Percentiles rank a stretch among this genome's conserved stretches.
Evolutionary conservation across 1,284 basidiomycete genomes (phyloP).

Genomic region (Mrakiaceae sp.): DNA sequence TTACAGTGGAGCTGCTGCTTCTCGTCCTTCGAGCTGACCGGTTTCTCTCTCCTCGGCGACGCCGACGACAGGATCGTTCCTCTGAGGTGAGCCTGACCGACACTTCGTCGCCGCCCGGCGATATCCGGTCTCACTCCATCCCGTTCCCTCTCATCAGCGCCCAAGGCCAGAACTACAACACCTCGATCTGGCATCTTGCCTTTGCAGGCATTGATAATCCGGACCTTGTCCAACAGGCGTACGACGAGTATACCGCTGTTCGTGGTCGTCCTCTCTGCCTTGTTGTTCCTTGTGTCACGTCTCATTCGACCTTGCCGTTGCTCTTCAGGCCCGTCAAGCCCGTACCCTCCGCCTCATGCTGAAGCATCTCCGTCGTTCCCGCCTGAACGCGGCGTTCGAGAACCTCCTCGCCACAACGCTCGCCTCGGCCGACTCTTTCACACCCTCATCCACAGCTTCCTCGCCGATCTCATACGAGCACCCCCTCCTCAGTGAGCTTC

Average conservation of each 20-base stretch:
- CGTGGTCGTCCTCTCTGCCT: not conserved
- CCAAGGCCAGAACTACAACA: slow-evolving; percentile 11
- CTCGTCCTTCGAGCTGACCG: not conserved
- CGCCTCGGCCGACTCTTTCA: not conserved
- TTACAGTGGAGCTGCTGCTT: no score
- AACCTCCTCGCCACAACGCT: not conserved
- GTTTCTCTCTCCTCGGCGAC: not conserved
- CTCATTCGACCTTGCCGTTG: no score
- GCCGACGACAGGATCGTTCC: slow-evolving; percentile 2
- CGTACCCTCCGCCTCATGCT: slow-evolving; percentile 10
- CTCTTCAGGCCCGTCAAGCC: not conserved
- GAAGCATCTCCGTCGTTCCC: slow-evolving; percentile 4
- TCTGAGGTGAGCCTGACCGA: not conserved
- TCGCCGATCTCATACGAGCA: not conserved
- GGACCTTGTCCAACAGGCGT: no score
- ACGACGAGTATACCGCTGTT: not conserved
- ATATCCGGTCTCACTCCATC: no score
- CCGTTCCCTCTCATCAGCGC: not conserved
- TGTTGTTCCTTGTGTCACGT: no score
- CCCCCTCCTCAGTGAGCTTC: slow-evolving; percentile 2
- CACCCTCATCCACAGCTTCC: not conserved
- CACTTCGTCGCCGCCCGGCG: no score
- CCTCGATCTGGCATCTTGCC: slow-evolving; percentile 2
- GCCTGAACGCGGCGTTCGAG: slow-evolving; percentile 1
- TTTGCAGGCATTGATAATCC: no score